Base-by-base conservation (phyloP, 495 filamentous ascomycete species). In the Annulohypoxylon nitens region DNA sequence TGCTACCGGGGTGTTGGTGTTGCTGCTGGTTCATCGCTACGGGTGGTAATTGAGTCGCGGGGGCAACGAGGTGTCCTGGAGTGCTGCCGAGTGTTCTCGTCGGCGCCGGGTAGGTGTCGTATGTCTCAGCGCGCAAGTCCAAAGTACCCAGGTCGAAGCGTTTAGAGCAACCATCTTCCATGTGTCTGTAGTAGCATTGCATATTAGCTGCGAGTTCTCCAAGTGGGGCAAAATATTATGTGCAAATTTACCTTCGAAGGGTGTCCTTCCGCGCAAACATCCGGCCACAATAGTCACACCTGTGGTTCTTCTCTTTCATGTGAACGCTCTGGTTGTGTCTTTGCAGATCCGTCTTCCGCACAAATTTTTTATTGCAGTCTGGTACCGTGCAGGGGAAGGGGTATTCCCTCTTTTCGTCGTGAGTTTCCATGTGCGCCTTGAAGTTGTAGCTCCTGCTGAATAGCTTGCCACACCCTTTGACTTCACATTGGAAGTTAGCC, bases 381-480 rank as follows among this genome's bases (percentile, higher is more conserved):
- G 87, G 78, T 39, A 87, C 80, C 11, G 78, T 80, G 80, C 95
- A 98, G 4, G 84, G 81, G 79, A 93, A 90, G 0, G 89, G 89
- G 74, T 91, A 90, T 70, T 88, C 89, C 59, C 89, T 85, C 57
- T 86, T 87, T 2, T 94, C 91, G 79, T 97, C 90, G 81, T 98
- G 95, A 7, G 89, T 95, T 76, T 96, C 93, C 85, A 96, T 86
- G 80, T 98, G 95, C 61, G 93, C 90, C 76, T 92, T 93, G 80
- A 91, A 93, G 82, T 98, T 98, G 82, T 95, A 98, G 76, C 89
- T 92, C 60, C 95, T 83, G 68, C 93, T 93, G 78, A 98, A 98
- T 7, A 90, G 86, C 81, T 90, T 91, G 23, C 91, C 91, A 79
- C 95, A 98, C 14, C 86, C 85, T 78, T 86, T 85, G 10, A 90